These are phyloP conservation scores for Aspergillus udagawae DNA, from an alignment of 2,329 filamentous ascomycete species.

Conservation along the genomic window DNA sequence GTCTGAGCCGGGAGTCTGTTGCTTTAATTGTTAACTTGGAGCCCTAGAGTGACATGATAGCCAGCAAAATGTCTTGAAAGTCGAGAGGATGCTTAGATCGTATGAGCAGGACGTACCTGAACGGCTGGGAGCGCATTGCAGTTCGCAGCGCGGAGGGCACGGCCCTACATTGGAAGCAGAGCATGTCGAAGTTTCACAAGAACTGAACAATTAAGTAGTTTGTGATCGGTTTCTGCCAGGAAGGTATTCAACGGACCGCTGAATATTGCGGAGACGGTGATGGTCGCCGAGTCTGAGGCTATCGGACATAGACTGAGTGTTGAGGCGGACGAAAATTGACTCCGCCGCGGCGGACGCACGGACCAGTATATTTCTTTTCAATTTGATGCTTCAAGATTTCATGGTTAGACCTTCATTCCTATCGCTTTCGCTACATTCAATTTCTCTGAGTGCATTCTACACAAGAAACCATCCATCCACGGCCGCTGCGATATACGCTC, in stretches of 20 bases:
- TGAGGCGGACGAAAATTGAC: conserved; percentile 31
- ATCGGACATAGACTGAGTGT: conserved; percentile 11
- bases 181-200: conserved; percentile 21
- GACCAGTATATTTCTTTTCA: conserved; percentile 18
- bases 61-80: background rate
- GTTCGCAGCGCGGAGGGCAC: conserved; percentile 25
- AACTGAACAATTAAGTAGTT: background rate
- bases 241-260: background rate
- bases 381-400: background rate
- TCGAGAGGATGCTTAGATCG: background rate
- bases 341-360: conserved; percentile 28
- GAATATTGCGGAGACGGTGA: conserved; percentile 10
- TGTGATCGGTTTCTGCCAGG: background rate
- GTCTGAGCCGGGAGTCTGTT: conserved; percentile 3
- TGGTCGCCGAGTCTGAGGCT: background rate
- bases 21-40: background rate
- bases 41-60: background rate
- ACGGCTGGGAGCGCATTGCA: conserved; percentile 3
- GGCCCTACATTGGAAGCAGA: conserved; percentile 32
- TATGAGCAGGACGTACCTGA: conserved; percentile 16
- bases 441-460: background rate
- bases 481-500: background rate
- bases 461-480: background rate
- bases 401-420: conserved; percentile 6
- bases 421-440: background rate